Evolutionary conservation across 208 protist genomes (phyloP).

Genomic region (Trypanosoma grayi): DNA sequence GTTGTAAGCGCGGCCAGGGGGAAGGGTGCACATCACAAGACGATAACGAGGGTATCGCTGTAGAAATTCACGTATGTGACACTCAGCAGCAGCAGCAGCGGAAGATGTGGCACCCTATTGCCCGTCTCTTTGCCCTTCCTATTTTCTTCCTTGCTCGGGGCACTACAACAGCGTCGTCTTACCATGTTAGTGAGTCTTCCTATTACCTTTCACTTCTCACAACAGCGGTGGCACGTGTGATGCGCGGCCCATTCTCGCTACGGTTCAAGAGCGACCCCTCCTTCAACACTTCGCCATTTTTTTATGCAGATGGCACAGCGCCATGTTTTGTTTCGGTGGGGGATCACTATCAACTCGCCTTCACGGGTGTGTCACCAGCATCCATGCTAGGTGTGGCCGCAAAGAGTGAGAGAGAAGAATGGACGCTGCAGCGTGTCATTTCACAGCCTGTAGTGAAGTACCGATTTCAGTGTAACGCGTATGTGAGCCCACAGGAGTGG

Average conservation of each 20-base stretch:
- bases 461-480: slow-evolving; percentile 46
- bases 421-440: slow-evolving; percentile 26
- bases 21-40: background rate
- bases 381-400: background rate
- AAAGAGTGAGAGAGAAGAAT: background rate
- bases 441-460: slow-evolving; percentile 42
- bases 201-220: slow-evolving; percentile 73
- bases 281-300: slow-evolving; percentile 44
- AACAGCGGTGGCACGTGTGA: slow-evolving; percentile 58
- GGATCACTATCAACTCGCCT: slow-evolving; percentile 57
- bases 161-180: slow-evolving; percentile 26
- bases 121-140: slow-evolving; percentile 52
- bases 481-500: slow-evolving; percentile 34
- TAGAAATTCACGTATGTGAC: slow-evolving; percentile 65
- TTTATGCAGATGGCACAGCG: slow-evolving; percentile 40
- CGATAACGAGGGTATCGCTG: slow-evolving; percentile 24
- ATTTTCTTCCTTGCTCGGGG: slow-evolving; percentile 71
- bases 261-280: slow-evolving; percentile 10
- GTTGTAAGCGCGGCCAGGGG: background rate
- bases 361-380: slow-evolving; percentile 50
- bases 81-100: background rate
- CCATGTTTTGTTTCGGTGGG: slow-evolving; percentile 75
- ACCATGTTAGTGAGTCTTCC: slow-evolving; percentile 48
- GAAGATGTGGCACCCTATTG: slow-evolving; percentile 45
- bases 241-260: slow-evolving; percentile 29